A percentile compares a stretch with the other conserved stretches of the same genome.
These are phyloP conservation scores for Cichorium intybus DNA, from an alignment of 140 eudicot genomes.

Conservation along the genomic window DNA sequence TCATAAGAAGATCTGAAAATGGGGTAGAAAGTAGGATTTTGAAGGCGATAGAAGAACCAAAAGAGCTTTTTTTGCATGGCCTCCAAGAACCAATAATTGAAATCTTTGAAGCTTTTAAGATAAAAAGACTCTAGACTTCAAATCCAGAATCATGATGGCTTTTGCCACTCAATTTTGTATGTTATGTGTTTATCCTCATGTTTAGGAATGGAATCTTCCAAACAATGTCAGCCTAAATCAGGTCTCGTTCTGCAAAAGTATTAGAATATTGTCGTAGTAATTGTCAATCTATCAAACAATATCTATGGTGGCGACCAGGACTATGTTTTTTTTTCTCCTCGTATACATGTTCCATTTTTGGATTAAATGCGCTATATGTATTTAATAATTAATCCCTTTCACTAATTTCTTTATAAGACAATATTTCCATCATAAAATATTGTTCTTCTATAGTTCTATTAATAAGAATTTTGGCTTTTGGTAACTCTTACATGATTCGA, in stretches of 20 bases:
- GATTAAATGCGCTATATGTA: too few species aligned
- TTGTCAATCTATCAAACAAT: slow-evolving; percentile 2
- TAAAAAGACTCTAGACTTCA: slow-evolving; percentile 35
- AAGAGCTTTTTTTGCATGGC: slow-evolving; percentile 35
- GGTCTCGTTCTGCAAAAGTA: slow-evolving; percentile 25
- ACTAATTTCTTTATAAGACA: too few species aligned
- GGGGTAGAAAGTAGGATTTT: slow-evolving; percentile 28
- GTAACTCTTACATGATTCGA: too few species aligned
- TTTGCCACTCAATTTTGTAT: slow-evolving; percentile 26
- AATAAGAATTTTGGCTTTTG: too few species aligned
- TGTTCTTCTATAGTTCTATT: too few species aligned
- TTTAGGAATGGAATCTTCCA: slow-evolving; percentile 38
- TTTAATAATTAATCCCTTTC: too few species aligned
- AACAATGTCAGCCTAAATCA: slow-evolving; percentile 28
- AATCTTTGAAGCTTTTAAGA: slow-evolving; percentile 34
- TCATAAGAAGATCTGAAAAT: slow-evolving; percentile 12
- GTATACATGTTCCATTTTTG: too few species aligned
- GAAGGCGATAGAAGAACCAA: slow-evolving; percentile 38
- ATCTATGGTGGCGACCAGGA: background rate
- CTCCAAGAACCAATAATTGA: slow-evolving; percentile 39
- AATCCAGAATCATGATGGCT: slow-evolving; percentile 32
- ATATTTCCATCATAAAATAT: too few species aligned
- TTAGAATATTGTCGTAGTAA: slow-evolving; percentile 9
- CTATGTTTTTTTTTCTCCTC: too few species aligned
- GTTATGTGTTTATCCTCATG: slow-evolving; percentile 40